These are phyloP conservation scores for Cutaneotrichosporon sp. DNA, from an alignment of 1,284 basidiomycete species.

Conservation along the genomic window DNA sequence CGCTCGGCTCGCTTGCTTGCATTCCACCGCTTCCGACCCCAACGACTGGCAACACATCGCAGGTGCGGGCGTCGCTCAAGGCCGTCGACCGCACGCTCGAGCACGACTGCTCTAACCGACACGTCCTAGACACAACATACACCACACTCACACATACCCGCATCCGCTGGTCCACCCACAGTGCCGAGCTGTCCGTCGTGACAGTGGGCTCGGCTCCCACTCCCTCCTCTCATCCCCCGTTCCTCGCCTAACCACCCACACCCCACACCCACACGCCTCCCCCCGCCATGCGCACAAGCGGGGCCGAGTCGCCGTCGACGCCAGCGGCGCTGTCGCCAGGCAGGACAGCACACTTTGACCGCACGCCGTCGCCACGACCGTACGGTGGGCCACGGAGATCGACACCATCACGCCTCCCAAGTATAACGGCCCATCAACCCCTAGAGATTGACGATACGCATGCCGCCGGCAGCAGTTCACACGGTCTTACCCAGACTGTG, in stretches of 20 bases:
- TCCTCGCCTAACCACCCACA: not conserved
- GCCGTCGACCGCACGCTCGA: too few species aligned
- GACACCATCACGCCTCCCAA: constrained; percentile 2
- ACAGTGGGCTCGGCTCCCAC: not conserved
- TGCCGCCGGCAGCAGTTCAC: not conserved
- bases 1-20: not conserved
- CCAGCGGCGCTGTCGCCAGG: constrained; percentile 3
- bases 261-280: not conserved
- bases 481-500: not conserved
- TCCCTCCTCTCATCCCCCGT: not conserved
- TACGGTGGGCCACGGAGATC: not conserved
- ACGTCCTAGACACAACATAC: not conserved
- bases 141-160: not conserved
- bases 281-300: not conserved
- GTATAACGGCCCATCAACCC: constrained; percentile 3
- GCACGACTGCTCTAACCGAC: not conserved
- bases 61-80: too few species aligned
- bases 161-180: not conserved
- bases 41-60: too few species aligned
- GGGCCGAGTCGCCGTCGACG: not conserved
- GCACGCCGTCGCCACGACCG: constrained; percentile 4
- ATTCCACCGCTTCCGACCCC: too few species aligned
- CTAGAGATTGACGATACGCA: constrained; percentile 4
- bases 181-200: constrained; percentile 1
- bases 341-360: not conserved